Conservation (phyloP, 108 stramenopile genomes). For the Seminavis robusta region DNA sequence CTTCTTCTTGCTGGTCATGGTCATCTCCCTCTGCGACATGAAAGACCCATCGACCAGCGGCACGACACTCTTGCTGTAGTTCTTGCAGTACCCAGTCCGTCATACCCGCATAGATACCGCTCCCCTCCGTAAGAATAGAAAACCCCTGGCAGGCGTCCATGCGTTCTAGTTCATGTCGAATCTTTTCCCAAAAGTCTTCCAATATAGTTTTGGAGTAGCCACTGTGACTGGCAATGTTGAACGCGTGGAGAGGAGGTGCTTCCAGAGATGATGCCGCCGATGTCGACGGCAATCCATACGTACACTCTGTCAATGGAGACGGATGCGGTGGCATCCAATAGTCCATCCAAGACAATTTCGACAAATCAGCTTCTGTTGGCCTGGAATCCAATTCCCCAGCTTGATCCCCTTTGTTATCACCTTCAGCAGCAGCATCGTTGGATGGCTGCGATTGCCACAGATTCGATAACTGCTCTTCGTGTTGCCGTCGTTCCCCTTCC, state of each 20-base stretch:
- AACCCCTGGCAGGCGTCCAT: conserved; percentile 66
- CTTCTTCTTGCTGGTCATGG: background rate
- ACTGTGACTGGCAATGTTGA: no score
- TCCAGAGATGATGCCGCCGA: conserved; percentile 20
- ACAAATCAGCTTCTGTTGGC: background rate
- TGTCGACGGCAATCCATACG: conserved; percentile 27
- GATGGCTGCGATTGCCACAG: background rate
- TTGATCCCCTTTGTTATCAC: no score
- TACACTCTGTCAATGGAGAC: conserved; percentile 29
- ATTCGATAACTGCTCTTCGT: conserved; percentile 1
- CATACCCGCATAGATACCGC: conserved; percentile 58
- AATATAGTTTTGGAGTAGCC: conserved; percentile 13
- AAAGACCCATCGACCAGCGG: conserved; percentile 49
- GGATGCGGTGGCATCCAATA: conserved; percentile 70
- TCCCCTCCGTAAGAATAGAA: conserved; percentile 44
- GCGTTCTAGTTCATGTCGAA: conserved; percentile 63
- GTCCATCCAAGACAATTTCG: conserved; percentile 50
- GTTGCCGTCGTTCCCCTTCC: conserved; percentile 1
- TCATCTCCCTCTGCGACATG: conserved; percentile 11
- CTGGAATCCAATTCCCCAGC: no score
- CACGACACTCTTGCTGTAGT: conserved; percentile 63
- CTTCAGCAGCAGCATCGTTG: background rate
- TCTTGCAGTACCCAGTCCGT: conserved; percentile 63
- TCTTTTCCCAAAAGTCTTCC: conserved; percentile 46
- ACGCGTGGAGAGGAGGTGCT: background rate